Evolutionary conservation across 2,329 filamentous ascomycete species (phyloP), one percentile per base, ranked within the genome.

Genomic region (Aspergillus sp.): DNA sequence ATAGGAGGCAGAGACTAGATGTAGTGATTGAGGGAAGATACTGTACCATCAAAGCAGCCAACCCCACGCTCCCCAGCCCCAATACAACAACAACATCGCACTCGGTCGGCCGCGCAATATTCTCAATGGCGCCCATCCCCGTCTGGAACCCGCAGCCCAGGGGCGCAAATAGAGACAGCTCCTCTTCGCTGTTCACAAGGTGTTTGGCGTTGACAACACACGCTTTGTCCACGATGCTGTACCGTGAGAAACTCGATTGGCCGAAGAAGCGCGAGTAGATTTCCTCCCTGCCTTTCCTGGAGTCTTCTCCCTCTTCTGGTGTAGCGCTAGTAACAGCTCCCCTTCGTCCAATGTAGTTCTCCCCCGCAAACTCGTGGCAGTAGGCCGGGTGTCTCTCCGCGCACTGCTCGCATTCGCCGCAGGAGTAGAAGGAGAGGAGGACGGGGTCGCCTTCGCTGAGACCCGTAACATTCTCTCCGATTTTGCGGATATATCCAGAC

Each of bases 61-160:
- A 71, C 1, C 81, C 82, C 0, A 84, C 81, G 25, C 80, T 80
- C 3, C 81, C 81, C 0, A 82, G 70, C 8, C 80, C 82, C 34
- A 80, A 69, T 38, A 83, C 72, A 25, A 77, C 72, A 45, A 83
- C 69, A 7, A 73, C 66, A 60, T 82, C 79, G 0, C 71, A 66
- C 4, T 70, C 61, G 7, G 69, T 71, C 0, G 76, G 76, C 23
- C 78, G 66, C 0, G 77, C 75, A n/a, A 78, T 76, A 54, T 80
- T 79, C 54, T 77, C 60, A 6, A 80, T 73, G 5, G 77, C 71
- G 22, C 73, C 73, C 30, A 70, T 69, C 1, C 73, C 73, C 2
- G 72, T 74, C 66, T 73, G 72, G n/a, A 74, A 62, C 4, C 71
- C 70, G 54, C 73, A 75, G 1, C 68, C 72, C 8, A 75, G 54